Evolutionary conservation across 2,329 filamentous ascomycete species (phyloP).

Genomic region (Nigrospora osmanthi): DNA sequence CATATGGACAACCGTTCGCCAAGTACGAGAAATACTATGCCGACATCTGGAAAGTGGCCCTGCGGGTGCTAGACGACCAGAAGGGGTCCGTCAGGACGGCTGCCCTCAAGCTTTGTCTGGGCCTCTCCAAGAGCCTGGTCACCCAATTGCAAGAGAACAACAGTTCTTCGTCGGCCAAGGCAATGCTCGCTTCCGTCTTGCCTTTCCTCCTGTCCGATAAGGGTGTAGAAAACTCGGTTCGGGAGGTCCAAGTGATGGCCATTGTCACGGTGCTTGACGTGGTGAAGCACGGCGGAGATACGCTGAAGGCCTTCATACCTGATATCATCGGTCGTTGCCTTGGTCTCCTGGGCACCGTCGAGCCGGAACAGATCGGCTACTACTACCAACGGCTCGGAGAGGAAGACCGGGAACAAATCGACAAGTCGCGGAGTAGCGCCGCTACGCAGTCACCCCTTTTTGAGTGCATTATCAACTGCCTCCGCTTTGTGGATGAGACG

Average conservation of each 20-base stretch:
- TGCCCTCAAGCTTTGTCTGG: slow-evolving; percentile 74
- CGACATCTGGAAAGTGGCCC: slow-evolving; percentile 75
- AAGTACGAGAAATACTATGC: slow-evolving; percentile 80
- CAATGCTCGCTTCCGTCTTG: slow-evolving; percentile 79
- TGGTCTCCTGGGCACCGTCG: slow-evolving; percentile 75
- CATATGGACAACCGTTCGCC: slow-evolving; percentile 68
- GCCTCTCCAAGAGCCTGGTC: slow-evolving; percentile 77
- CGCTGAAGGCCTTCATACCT: slow-evolving; percentile 73
- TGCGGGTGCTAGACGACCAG: slow-evolving; percentile 93
- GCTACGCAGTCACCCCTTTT: slow-evolving; percentile 85
- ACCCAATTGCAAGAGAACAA: slow-evolving; percentile 77
- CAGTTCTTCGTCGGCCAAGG: slow-evolving; percentile 58
- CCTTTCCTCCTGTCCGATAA: slow-evolving; percentile 87
- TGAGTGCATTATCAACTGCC: slow-evolving; percentile 81
- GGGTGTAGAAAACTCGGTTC: slow-evolving; percentile 78
- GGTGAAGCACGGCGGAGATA: slow-evolving; percentile 78
- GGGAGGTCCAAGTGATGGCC: slow-evolving; percentile 81
- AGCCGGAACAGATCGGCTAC: slow-evolving; percentile 86
- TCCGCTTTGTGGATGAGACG: slow-evolving; percentile 72
- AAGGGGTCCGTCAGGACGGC: slow-evolving; percentile 81
- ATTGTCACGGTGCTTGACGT: slow-evolving; percentile 80
- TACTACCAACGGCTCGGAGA: slow-evolving; percentile 86
- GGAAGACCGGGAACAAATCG: slow-evolving; percentile 80
- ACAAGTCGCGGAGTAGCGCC: slow-evolving; percentile 73
- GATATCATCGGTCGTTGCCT: slow-evolving; percentile 76